phyloP scores from a whole-genome alignment of 768 basidiomycete species.

The Amanita rubescens region DNA sequence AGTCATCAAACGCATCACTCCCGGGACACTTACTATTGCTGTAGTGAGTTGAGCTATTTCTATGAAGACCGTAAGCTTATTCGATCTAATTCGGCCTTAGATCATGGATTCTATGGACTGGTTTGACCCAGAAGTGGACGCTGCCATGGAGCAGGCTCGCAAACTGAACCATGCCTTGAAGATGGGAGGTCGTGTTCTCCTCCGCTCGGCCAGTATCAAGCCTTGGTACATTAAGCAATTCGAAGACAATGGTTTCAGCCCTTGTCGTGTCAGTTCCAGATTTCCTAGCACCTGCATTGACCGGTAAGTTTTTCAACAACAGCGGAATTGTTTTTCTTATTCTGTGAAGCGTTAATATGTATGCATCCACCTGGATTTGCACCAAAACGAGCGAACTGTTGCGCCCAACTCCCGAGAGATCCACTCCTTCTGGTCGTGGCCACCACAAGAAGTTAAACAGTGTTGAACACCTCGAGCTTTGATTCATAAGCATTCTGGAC shows the following conservation, averaged over 20 bases:
- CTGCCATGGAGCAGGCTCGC: conserved; percentile 44
- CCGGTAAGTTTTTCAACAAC: background rate
- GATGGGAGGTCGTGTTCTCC: conserved; percentile 54
- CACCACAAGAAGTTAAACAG: too few relatives aligned
- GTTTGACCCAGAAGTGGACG: conserved; percentile 40
- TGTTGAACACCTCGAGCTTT: too few relatives aligned
- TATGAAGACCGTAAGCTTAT: background rate
- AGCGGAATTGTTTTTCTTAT: background rate
- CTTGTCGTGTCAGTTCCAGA: background rate
- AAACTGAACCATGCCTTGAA: conserved; percentile 52
- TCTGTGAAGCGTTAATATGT: background rate
- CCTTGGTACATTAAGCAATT: conserved; percentile 53
- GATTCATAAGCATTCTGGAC: too few relatives aligned
- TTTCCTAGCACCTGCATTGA: background rate
- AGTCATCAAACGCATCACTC: conserved; percentile 26
- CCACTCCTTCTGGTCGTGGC: too few relatives aligned
- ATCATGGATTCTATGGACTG: conserved; percentile 71
- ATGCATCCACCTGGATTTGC: background rate
- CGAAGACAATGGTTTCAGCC: background rate
- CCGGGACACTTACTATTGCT: background rate
- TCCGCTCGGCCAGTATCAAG: conserved; percentile 54
- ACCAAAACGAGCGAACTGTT: background rate
- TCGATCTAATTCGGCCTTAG: conserved; percentile 50
- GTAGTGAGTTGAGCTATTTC: background rate
- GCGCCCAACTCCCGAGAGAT: too few relatives aligned